phyloP scores from a whole-genome alignment of 345 rosid species.

The Cardiospermum halicacabum region DNA sequence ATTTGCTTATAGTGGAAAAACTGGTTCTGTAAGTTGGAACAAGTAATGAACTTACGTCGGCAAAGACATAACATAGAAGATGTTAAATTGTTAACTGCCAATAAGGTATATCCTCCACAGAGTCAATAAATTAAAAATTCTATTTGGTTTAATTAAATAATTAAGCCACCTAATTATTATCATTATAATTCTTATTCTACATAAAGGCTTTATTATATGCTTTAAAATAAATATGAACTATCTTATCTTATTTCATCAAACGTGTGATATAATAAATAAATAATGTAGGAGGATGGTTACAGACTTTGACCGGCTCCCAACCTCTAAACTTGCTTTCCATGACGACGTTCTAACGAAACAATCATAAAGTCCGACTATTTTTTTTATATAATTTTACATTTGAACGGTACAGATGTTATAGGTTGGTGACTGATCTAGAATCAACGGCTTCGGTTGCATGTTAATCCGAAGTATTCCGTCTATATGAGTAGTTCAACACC shows the following conservation, averaged over 20 bases:
- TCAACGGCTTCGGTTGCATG: slow-evolving; percentile 1
- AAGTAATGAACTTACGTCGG: too few relatives aligned
- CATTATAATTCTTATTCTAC: neutral
- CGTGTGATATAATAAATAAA: neutral
- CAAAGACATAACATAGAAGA: too few relatives aligned
- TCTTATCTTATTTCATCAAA: neutral
- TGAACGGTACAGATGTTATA: neutral
- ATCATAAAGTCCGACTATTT: neutral
- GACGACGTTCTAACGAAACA: slow-evolving; percentile 4
- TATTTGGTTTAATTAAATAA: neutral
- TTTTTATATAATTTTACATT: neutral
- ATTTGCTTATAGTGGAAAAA: neutral
- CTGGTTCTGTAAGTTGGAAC: too few relatives aligned
- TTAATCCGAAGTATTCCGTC: neutral
- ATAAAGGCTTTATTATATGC: too few relatives aligned
- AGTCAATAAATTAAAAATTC: slow-evolving; percentile 3
- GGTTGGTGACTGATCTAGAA: neutral
- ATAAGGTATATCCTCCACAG: too few relatives aligned
- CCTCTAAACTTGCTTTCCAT: slow-evolving; percentile 1
- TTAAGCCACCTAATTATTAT: neutral
- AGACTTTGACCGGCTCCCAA: slow-evolving; percentile 2
- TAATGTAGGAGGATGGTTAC: neutral
- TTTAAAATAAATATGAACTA: too few relatives aligned
- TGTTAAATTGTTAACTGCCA: too few relatives aligned
- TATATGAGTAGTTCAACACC: neutral